These are phyloP conservation scores for Delphinella strobiligena DNA, from an alignment of 2,329 filamentous ascomycete genomes.

Conservation along the genomic window DNA sequence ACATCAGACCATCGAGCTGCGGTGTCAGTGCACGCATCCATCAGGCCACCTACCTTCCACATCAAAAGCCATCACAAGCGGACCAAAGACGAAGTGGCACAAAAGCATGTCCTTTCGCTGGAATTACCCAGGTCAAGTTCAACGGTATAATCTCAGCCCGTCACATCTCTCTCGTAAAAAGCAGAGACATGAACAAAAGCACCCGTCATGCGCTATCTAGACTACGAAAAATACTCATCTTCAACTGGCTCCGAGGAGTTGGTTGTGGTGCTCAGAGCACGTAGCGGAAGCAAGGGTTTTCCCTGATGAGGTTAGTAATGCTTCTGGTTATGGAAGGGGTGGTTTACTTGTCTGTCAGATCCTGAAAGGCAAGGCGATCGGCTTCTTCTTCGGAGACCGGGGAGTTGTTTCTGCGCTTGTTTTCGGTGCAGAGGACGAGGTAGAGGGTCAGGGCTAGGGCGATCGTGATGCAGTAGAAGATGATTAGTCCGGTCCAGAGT, in stretches of 20 bases:
- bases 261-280: slow-evolving; percentile 1
- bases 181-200: neutral
- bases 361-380: slow-evolving; percentile 49
- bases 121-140: neutral
- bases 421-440: slow-evolving; percentile 47
- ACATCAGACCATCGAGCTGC: too few species aligned
- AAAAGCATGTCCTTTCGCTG: neutral
- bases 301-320: slow-evolving; percentile 11
- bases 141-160: neutral
- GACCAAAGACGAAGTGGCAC: neutral
- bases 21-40: too few species aligned
- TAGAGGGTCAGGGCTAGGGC: slow-evolving; percentile 44
- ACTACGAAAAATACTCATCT: neutral
- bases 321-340: neutral
- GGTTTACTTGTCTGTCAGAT: slow-evolving; percentile 37
- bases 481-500: slow-evolving; percentile 58
- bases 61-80: too few species aligned
- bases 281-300: slow-evolving; percentile 47
- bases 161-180: neutral
- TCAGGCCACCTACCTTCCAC: too few species aligned
- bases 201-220: neutral
- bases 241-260: neutral
- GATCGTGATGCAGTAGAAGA: slow-evolving; percentile 58
- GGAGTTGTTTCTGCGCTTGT: slow-evolving; percentile 38
- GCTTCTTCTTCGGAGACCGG: slow-evolving; percentile 48